Conservation (phyloP, 1,284 basidiomycete species). For the Ceratobasidium sp. region DNA sequence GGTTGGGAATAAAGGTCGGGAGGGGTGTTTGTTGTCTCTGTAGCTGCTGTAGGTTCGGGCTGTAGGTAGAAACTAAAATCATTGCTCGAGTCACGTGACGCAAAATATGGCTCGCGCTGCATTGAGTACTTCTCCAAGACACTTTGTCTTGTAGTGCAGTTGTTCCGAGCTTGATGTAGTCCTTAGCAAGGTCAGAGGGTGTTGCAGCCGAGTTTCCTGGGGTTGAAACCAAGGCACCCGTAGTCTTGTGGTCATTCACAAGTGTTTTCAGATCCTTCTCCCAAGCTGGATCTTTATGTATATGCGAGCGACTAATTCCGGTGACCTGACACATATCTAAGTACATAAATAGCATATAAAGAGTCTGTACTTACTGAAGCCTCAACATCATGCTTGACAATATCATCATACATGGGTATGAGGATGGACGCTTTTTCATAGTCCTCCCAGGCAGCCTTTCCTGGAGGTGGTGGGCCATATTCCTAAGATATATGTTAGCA, state of each 20-base stretch:
- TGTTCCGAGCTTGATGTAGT: background rate
- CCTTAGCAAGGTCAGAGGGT: background rate
- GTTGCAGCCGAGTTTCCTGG: background rate
- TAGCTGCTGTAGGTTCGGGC: no score
- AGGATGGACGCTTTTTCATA: background rate
- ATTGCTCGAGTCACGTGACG: background rate
- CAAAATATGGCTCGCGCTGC: background rate
- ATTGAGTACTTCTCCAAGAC: background rate
- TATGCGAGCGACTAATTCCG: background rate
- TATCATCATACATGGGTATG: background rate
- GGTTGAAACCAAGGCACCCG: background rate
- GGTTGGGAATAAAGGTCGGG: no score
- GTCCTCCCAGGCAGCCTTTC: background rate
- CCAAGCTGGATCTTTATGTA: constrained; percentile 7
- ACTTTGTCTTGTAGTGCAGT: background rate
- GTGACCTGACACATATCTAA: constrained; percentile 9
- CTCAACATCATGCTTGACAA: constrained; percentile 7
- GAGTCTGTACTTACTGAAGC: background rate
- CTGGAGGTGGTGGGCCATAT: no score
- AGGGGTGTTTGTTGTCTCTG: no score
- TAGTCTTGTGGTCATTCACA: background rate
- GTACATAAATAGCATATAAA: no score
- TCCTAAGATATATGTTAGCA: background rate
- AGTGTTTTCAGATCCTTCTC: background rate
- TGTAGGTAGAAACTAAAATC: background rate